phyloP scores from a whole-genome alignment of 805 yeast genomes.

The Yamadazyma tumulicola region DNA sequence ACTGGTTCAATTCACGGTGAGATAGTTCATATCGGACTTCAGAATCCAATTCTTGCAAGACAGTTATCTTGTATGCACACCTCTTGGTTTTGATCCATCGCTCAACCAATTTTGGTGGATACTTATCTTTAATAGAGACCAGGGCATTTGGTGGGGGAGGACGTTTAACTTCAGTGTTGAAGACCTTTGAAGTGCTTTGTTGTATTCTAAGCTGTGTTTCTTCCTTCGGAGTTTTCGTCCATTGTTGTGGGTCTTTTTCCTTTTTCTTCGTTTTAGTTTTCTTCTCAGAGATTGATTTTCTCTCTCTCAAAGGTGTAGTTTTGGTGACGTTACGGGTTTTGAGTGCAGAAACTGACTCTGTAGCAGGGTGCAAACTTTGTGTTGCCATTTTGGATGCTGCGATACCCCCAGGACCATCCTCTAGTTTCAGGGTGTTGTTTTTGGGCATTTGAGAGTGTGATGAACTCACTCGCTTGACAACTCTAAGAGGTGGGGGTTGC shows the following conservation, averaged over 20 bases:
- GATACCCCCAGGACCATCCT: background rate
- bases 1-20: slow-evolving; percentile 8
- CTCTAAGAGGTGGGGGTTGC: background rate
- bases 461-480: background rate
- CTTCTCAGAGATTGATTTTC: background rate
- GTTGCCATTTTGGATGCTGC: background rate
- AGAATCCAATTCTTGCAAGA: slow-evolving; percentile 9
- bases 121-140: background rate
- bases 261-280: background rate
- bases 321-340: background rate
- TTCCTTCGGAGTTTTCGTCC: background rate
- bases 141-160: no score
- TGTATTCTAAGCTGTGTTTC: background rate
- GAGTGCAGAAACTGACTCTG: background rate
- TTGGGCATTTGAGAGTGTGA: no score
- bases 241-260: no score
- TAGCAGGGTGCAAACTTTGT: background rate
- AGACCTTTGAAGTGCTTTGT: background rate
- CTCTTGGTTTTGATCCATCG: slow-evolving; percentile 7
- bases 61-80: slow-evolving; percentile 3
- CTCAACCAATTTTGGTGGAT: slow-evolving; percentile 3
- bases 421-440: no score
- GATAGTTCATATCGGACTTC: slow-evolving; percentile 5
- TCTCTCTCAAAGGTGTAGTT: background rate
- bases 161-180: no score